Conservation (phyloP, 495 filamentous ascomycete genomes). For the Mycothermus thermophilus region DNA sequence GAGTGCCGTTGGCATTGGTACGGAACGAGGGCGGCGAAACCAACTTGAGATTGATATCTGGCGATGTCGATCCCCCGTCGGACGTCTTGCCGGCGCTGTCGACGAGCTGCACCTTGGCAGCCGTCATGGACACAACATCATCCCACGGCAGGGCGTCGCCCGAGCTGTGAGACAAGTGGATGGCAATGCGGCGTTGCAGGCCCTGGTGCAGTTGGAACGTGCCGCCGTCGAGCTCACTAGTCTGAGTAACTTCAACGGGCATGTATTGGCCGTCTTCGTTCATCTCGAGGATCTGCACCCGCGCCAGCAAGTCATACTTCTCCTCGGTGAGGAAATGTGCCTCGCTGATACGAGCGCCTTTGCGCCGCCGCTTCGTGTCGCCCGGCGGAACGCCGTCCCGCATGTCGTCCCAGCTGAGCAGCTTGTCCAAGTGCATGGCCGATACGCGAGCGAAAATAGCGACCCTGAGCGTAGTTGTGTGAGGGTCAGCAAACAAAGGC, state of each 20-base stretch:
- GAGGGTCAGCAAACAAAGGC: conserved; percentile 66
- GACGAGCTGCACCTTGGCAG: conserved; percentile 67
- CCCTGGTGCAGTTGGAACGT: conserved; percentile 93
- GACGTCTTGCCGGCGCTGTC: conserved; percentile 75
- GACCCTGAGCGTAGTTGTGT: conserved; percentile 67
- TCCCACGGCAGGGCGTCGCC: conserved; percentile 79
- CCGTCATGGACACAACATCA: conserved; percentile 56
- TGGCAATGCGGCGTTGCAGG: conserved; percentile 73
- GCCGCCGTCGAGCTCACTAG: conserved; percentile 63
- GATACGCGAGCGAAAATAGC: conserved; percentile 88
- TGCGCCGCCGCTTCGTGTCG: conserved; percentile 45
- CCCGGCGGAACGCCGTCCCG: conserved; percentile 48
- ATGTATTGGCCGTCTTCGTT: conserved; percentile 81
- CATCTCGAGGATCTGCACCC: conserved; percentile 77
- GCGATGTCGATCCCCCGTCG: conserved; percentile 53
- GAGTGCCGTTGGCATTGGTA: conserved; percentile 79
- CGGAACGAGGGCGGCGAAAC: conserved; percentile 60
- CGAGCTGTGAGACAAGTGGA: conserved; percentile 79
- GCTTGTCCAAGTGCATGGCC: conserved; percentile 88
- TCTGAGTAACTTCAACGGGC: conserved; percentile 85
- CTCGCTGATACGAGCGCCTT: conserved; percentile 67
- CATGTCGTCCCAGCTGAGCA: conserved; percentile 99
- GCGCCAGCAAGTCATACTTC: conserved; percentile 80
- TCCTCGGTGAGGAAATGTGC: conserved; percentile 86
- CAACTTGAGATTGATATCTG: conserved; percentile 65